Conservation (phyloP, 805 yeast species). For the Candida namnaoensis region DNA sequence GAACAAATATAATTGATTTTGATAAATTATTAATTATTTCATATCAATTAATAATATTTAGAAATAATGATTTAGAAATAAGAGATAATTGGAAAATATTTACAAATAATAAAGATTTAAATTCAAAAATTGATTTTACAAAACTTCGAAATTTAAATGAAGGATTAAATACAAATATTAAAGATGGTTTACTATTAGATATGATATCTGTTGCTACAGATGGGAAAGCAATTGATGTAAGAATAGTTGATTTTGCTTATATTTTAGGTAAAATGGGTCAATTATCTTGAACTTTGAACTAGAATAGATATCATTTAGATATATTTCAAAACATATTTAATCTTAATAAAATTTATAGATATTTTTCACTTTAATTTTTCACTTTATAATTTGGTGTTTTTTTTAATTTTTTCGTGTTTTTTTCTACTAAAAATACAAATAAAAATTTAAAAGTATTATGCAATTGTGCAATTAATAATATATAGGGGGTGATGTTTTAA, state of each 20-base stretch:
- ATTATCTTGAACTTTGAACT: background rate
- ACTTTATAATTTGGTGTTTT: too few species aligned
- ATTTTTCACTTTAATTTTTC: too few species aligned
- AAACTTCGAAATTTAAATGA: constrained; percentile 27
- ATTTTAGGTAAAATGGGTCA: constrained; percentile 40
- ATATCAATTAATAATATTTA: constrained; percentile 29
- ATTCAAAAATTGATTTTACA: constrained; percentile 22
- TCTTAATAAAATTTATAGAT: too few species aligned
- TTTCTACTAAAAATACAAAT: too few species aligned
- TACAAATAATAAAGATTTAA: constrained; percentile 11
- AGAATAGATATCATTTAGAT: too few species aligned
- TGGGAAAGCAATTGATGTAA: constrained; percentile 25
- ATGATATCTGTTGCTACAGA: constrained; percentile 36
- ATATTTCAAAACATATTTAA: too few species aligned
- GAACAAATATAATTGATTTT: constrained; percentile 37
- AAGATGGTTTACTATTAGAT: constrained; percentile 26
- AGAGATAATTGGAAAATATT: constrained; percentile 33
- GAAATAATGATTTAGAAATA: constrained; percentile 26
- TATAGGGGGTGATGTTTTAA: too few species aligned
- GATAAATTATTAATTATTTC: constrained; percentile 33
- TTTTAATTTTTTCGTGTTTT: too few species aligned
- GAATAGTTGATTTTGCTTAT: constrained; percentile 37
- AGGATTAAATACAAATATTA: constrained; percentile 21
- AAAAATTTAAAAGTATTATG: too few species aligned
- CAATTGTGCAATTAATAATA: too few species aligned